Evolutionary conservation across 139 green algal species (phyloP).

Genomic region (Chlamydomonas sp.): DNA sequence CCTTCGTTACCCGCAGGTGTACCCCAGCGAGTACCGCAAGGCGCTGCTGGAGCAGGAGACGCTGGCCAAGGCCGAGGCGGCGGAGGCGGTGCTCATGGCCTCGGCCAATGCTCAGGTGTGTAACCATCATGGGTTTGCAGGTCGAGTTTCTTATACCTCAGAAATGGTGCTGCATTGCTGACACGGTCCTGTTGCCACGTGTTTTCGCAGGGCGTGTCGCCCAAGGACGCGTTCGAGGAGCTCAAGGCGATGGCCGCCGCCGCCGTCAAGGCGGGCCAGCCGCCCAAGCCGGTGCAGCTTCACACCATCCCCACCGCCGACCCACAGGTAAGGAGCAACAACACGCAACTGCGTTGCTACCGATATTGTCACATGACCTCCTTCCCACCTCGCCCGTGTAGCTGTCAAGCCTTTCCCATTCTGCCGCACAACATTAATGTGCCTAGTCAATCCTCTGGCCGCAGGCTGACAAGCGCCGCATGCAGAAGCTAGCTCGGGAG

Average conservation of each 20-base stretch:
- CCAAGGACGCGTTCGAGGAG: slow-evolving; percentile 85
- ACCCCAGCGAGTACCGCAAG: slow-evolving; percentile 76
- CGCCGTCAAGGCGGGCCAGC: slow-evolving; percentile 41
- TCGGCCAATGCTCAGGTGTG: neutral
- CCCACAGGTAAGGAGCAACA: neutral
- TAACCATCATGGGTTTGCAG: too few relatives aligned
- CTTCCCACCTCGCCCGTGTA: too few relatives aligned
- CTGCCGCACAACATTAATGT: neutral
- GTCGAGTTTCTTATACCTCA: too few relatives aligned
- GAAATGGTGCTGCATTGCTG: too few relatives aligned
- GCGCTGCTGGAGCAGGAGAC: slow-evolving; percentile 72
- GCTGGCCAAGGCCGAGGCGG: slow-evolving; percentile 64
- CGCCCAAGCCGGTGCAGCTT: slow-evolving; percentile 52
- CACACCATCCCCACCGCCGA: slow-evolving; percentile 29
- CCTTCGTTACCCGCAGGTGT: slow-evolving; percentile 55
- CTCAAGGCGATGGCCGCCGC: slow-evolving; percentile 74
- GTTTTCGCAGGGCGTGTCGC: neutral
- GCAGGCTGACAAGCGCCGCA: slow-evolving; percentile 39
- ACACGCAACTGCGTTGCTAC: too few relatives aligned
- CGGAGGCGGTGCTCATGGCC: slow-evolving; percentile 66
- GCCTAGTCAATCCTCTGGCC: neutral
- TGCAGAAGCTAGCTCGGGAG: slow-evolving; percentile 61
- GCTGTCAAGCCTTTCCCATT: too few relatives aligned
- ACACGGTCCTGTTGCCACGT: too few relatives aligned
- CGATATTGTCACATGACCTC: too few relatives aligned